Percentiles rank a stretch among this genome's conserved stretches.
Conservation (phyloP, 345 rosid species). For the Aethionema arabicum region DNA sequence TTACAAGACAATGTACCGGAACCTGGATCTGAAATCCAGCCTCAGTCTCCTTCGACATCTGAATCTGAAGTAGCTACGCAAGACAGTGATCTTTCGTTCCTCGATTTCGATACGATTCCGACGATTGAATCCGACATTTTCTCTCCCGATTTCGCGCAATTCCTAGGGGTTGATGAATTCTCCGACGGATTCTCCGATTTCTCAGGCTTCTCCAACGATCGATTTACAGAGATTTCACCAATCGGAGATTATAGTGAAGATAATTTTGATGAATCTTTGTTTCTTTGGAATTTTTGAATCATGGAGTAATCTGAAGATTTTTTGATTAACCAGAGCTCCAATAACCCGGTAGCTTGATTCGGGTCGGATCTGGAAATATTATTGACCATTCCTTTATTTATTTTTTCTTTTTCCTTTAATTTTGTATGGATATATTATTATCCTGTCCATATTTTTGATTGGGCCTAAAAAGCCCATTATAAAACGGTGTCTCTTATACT, state of each 20-base stretch:
- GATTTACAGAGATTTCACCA: conserved; percentile 6
- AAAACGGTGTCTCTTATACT: too few relatives aligned
- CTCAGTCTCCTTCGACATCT: conserved; percentile 49
- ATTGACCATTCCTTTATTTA: background rate
- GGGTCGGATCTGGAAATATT: background rate
- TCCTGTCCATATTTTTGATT: too few relatives aligned
- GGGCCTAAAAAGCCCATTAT: too few relatives aligned
- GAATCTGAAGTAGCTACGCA: conserved; percentile 39
- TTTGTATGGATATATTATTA: too few relatives aligned
- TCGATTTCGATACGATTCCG: conserved; percentile 36
- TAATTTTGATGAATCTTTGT: conserved; percentile 44
- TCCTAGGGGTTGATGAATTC: conserved; percentile 56
- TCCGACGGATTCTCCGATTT: conserved; percentile 40
- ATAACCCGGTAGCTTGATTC: conserved; percentile 15
- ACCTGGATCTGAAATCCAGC: conserved; percentile 37
- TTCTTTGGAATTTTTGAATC: conserved; percentile 63
- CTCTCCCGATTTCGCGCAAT: conserved; percentile 44
- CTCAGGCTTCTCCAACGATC: conserved; percentile 32
- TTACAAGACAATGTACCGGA: background rate
- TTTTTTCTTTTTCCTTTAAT: background rate
- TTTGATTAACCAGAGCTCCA: conserved; percentile 24
- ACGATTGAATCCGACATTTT: background rate
- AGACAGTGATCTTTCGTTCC: conserved; percentile 31
- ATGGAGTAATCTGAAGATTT: conserved; percentile 19
- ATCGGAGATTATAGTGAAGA: conserved; percentile 42